Percentiles rank a stretch among this genome's conserved stretches.
phyloP scores from a whole-genome alignment of 1,139 yeast genomes.

The Suhomyces wounanorum region DNA sequence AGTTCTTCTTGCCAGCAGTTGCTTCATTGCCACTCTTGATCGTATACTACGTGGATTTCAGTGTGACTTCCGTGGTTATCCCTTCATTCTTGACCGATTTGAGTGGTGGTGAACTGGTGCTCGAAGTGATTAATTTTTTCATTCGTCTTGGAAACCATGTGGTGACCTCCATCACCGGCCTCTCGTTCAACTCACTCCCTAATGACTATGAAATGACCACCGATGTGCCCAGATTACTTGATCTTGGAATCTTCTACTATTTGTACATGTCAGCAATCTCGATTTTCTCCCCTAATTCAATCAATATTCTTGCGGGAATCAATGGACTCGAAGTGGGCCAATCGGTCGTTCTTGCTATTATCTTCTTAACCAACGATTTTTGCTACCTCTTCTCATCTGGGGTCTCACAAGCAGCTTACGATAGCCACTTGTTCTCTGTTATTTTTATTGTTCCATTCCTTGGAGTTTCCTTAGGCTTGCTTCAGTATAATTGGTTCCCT shows the following conservation, averaged over 20 bases:
- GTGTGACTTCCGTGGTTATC: slow-evolving; percentile 85
- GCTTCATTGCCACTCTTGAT: slow-evolving; percentile 89
- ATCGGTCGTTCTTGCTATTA: slow-evolving; percentile 71
- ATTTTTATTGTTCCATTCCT: slow-evolving; percentile 81
- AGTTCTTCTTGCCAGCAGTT: slow-evolving; percentile 91
- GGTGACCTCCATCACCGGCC: slow-evolving; percentile 39
- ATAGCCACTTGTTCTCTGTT: slow-evolving; percentile 80
- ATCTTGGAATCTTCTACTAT: slow-evolving; percentile 80
- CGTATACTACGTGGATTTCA: slow-evolving; percentile 92
- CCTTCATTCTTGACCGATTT: slow-evolving; percentile 64
- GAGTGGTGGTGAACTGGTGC: slow-evolving; percentile 27
- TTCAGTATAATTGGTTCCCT: slow-evolving; percentile 86
- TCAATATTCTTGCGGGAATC: slow-evolving; percentile 92
- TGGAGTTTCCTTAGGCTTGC: slow-evolving; percentile 78
- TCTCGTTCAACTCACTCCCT: slow-evolving; percentile 40
- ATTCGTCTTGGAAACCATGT: slow-evolving; percentile 36
- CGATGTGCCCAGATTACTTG: slow-evolving; percentile 52
- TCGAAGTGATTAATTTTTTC: slow-evolving; percentile 25
- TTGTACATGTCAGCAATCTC: slow-evolving; percentile 88
- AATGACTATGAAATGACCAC: slow-evolving; percentile 34
- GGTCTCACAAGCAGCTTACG: slow-evolving; percentile 61
- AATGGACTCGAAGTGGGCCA: slow-evolving; percentile 98
- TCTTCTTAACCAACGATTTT: slow-evolving; percentile 73
- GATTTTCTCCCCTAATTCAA: slow-evolving; percentile 95
- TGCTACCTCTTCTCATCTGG: slow-evolving; percentile 56